Conservation (phyloP, 768 basidiomycete genomes). For the Suillus placidus region DNA sequence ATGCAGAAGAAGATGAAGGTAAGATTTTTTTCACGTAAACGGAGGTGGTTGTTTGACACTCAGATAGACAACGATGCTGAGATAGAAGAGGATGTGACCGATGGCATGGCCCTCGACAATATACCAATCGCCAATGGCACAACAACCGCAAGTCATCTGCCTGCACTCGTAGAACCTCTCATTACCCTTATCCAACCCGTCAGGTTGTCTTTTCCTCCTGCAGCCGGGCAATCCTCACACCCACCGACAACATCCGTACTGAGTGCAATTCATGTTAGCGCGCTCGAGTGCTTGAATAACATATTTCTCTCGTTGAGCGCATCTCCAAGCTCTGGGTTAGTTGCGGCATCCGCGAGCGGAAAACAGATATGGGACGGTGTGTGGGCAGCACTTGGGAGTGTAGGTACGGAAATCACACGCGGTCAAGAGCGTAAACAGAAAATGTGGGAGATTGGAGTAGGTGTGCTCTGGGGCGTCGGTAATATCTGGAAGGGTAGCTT, state of each 20-base stretch:
- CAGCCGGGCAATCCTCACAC: conserved; percentile 68
- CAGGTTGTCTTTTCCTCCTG: conserved; percentile 79
- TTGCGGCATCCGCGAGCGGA: conserved; percentile 52
- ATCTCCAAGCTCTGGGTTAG: conserved; percentile 42
- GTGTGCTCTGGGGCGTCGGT: conserved; percentile 88
- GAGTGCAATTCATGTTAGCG: conserved; percentile 79
- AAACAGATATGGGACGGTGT: conserved; percentile 61
- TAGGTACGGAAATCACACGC: conserved; percentile 59
- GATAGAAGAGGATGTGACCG: conserved; percentile 33
- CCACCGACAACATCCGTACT: conserved; percentile 89
- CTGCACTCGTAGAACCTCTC: conserved; percentile 67
- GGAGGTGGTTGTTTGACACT: conserved; percentile 37
- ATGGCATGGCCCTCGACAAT: conserved; percentile 29
- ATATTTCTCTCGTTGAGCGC: conserved; percentile 75
- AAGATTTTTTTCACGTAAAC: conserved; percentile 14
- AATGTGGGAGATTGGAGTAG: conserved; percentile 78
- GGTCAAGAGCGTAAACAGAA: conserved; percentile 73
- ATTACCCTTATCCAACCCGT: conserved; percentile 75
- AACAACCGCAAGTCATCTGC: conserved; percentile 41
- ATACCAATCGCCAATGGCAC: conserved; percentile 33
- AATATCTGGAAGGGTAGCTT: conserved; percentile 70
- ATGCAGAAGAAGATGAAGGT: conserved; percentile 41
- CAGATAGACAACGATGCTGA: conserved; percentile 49
- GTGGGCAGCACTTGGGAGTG: conserved; percentile 61
- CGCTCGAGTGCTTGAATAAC: conserved; percentile 90